These are phyloP conservation scores for Nemania abortiva DNA, from an alignment of 2,329 filamentous ascomycete species.

Conservation along the genomic window DNA sequence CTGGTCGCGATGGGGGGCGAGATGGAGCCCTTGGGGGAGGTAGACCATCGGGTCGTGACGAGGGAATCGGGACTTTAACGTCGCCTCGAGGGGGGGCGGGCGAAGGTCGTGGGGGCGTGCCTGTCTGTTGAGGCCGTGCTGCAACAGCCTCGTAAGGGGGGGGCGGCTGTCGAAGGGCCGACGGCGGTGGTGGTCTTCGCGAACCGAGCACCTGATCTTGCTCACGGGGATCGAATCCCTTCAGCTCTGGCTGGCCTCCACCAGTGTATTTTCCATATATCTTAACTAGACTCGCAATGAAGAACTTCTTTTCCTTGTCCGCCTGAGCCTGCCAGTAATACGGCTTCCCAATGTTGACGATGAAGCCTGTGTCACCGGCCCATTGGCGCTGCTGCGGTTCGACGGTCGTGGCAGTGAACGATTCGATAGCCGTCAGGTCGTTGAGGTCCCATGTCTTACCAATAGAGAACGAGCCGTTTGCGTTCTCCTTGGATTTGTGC, in stretches of 20 bases:
- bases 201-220: conserved; percentile 78
- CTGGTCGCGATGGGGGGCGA: conserved; percentile 41
- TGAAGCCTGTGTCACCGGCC: conserved; percentile 86
- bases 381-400: conserved; percentile 74
- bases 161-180: conserved; percentile 48
- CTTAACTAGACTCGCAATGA: conserved; percentile 94
- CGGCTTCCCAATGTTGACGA: conserved; percentile 89
- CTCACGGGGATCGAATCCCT: conserved; percentile 85
- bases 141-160: conserved; percentile 45
- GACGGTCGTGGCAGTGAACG: conserved; percentile 74
- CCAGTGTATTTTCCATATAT: conserved; percentile 97
- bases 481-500: conserved; percentile 97
- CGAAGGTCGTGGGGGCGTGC: conserved; percentile 42
- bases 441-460: conserved; percentile 99
- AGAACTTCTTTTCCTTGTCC: conserved; percentile 97
- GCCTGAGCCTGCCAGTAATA: conserved; percentile 98
- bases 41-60: conserved; percentile 42
- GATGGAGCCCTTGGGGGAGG: conserved; percentile 38
- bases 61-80: conserved; percentile 28
- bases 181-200: conserved; percentile 58
- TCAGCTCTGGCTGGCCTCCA: conserved; percentile 80
- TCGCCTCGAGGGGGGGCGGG: conserved; percentile 36
- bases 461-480: conserved; percentile 93
- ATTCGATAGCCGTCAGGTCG: conserved; percentile 85
- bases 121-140: conserved; percentile 34